A percentile compares a stretch with the other conserved stretches of the same genome.
Evolutionary conservation across 106 monocot genomes (phyloP).

Genomic region (Gastrodia elata): DNA sequence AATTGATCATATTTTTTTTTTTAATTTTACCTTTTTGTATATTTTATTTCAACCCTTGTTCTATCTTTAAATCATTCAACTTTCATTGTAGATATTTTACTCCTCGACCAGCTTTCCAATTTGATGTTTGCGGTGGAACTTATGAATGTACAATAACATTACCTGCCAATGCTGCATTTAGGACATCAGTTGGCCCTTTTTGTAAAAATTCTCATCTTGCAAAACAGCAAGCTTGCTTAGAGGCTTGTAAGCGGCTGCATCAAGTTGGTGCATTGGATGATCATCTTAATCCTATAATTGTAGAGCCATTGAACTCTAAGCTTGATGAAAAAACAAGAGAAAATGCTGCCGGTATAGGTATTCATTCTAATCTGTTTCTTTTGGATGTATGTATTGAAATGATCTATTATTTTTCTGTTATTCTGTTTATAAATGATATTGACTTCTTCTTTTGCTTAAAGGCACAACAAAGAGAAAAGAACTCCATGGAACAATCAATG

Average conservation of each 20-base stretch:
- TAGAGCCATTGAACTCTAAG: constrained; percentile 29
- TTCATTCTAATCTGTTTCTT: neutral
- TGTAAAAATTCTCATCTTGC: constrained; percentile 43
- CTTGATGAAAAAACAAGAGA: constrained; percentile 13
- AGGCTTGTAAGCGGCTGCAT: constrained; percentile 81
- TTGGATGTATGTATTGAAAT: neutral
- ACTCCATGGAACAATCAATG: constrained; percentile 45
- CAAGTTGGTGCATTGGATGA: constrained; percentile 65
- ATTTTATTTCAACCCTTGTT: neutral
- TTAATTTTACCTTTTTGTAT: neutral
- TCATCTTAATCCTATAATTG: constrained; percentile 52
- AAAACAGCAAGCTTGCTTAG: constrained; percentile 68
- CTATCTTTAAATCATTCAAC: constrained; percentile 2
- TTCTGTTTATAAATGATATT: neutral
- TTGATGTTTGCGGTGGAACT: constrained; percentile 21
- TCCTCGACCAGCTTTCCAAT: constrained; percentile 44
- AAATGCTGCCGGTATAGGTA: constrained; percentile 51
- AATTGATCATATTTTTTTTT: neutral
- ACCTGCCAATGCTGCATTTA: constrained; percentile 77
- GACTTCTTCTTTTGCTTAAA: constrained; percentile 17
- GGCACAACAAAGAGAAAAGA: constrained; percentile 92
- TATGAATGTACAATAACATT: constrained; percentile 65
- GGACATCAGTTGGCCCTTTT: constrained; percentile 48
- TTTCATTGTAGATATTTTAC: constrained; percentile 36
- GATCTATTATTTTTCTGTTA: neutral